Conservation (phyloP, 345 rosid species). For the Corchorus capsularis region DNA sequence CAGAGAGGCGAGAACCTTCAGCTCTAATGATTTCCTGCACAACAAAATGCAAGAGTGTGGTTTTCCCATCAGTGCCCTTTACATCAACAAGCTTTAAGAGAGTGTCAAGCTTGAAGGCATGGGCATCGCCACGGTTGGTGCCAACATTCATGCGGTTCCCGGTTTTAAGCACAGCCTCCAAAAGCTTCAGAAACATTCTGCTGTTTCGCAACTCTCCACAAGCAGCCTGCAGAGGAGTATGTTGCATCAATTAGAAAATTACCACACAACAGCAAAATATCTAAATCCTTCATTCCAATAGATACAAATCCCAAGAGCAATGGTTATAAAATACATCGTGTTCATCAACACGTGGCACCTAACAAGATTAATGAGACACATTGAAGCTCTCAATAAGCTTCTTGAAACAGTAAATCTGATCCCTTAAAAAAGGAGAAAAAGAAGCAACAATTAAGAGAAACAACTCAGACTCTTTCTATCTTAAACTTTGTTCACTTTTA, state of each 20-base stretch:
- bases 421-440: neutral
- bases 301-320: neutral
- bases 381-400: neutral
- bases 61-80: constrained; percentile 88
- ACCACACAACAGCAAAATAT: neutral
- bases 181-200: constrained; percentile 80
- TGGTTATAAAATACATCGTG: neutral
- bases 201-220: constrained; percentile 77
- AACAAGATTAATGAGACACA: neutral
- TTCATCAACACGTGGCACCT: neutral
- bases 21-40: constrained; percentile 85
- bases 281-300: neutral
- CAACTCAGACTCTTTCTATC: neutral
- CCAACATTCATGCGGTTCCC: constrained; percentile 96
- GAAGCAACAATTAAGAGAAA: neutral
- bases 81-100: constrained; percentile 85
- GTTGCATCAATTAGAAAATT: constrained; percentile 15
- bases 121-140: constrained; percentile 92
- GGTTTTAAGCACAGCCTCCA: constrained; percentile 91
- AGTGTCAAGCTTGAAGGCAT: constrained; percentile 94
- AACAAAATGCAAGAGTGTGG: constrained; percentile 87
- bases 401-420: neutral
- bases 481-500: neutral
- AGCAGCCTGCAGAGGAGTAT: constrained; percentile 54
- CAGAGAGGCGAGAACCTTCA: constrained; percentile 68